Conservation (phyloP, 345 rosid genomes). For the Hibiscus syriacus region DNA sequence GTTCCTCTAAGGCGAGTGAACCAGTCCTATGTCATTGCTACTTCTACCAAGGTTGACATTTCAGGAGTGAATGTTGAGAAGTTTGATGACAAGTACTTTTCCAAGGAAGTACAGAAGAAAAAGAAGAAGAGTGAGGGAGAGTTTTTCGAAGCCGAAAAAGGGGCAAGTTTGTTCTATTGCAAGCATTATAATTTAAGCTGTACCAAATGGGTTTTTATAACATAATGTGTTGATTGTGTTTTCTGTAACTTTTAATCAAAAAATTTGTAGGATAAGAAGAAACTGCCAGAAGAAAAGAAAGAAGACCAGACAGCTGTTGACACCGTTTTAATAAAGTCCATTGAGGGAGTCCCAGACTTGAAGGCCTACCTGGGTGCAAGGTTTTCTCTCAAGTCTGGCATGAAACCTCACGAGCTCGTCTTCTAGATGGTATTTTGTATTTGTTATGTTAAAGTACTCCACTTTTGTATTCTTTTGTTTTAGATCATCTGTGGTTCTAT, state of each 20-base stretch:
- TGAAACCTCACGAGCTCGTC: conserved; percentile 69
- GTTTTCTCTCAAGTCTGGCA: no score
- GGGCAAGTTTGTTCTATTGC: not conserved
- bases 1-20: not conserved
- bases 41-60: no score
- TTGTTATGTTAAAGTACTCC: not conserved
- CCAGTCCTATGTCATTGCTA: no score
- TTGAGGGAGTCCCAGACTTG: no score
- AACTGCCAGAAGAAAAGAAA: conserved; percentile 51
- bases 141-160: not conserved
- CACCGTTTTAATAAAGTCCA: no score
- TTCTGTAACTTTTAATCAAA: not conserved
- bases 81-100: no score
- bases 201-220: not conserved
- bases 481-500: not conserved
- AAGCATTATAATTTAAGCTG: not conserved
- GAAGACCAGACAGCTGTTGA: no score
- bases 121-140: no score
- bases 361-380: no score
- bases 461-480: conserved; percentile 1
- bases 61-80: no score
- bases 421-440: conserved; percentile 30
- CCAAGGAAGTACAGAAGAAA: no score
- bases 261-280: conserved; percentile 25
- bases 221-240: not conserved